phyloP scores from a whole-genome alignment of 345 rosid species.

The Salix arbutifolia region DNA sequence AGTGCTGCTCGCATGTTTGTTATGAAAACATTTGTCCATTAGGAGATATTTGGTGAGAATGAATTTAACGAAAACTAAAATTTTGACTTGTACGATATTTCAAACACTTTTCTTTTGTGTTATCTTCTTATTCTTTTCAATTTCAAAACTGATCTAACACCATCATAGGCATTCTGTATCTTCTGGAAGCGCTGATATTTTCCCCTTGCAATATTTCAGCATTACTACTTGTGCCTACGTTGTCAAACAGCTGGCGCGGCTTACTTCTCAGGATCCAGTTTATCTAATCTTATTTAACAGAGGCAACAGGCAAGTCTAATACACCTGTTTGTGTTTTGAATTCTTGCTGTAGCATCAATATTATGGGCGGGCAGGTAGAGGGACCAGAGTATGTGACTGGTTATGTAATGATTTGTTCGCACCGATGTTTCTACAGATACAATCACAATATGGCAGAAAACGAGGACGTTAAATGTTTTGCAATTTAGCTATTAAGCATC shows the following conservation, averaged over 20 bases:
- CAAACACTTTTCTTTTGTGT: neutral
- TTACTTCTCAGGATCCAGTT: conserved; percentile 61
- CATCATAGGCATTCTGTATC: neutral
- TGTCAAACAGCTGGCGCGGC: conserved; percentile 51
- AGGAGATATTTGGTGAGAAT: neutral
- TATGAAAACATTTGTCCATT: neutral
- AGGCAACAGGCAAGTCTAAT: conserved; percentile 43
- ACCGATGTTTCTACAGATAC: neutral
- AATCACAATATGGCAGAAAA: neutral
- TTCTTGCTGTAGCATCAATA: neutral
- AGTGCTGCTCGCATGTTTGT: neutral
- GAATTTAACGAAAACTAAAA: neutral
- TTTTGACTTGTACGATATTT: neutral
- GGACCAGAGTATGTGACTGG: neutral
- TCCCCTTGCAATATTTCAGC: conserved; percentile 38
- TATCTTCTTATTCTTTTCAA: neutral
- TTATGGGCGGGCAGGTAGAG: neutral
- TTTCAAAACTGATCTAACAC: too few species aligned
- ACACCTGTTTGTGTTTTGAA: neutral
- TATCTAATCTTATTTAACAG: conserved; percentile 53
- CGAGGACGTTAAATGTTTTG: neutral
- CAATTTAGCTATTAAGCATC: neutral
- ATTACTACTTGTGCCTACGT: conserved; percentile 58
- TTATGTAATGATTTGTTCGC: neutral
- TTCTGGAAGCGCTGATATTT: conserved; percentile 2